Conservation (phyloP, 1,284 basidiomycete genomes). For the Schizopora paradoxa region DNA sequence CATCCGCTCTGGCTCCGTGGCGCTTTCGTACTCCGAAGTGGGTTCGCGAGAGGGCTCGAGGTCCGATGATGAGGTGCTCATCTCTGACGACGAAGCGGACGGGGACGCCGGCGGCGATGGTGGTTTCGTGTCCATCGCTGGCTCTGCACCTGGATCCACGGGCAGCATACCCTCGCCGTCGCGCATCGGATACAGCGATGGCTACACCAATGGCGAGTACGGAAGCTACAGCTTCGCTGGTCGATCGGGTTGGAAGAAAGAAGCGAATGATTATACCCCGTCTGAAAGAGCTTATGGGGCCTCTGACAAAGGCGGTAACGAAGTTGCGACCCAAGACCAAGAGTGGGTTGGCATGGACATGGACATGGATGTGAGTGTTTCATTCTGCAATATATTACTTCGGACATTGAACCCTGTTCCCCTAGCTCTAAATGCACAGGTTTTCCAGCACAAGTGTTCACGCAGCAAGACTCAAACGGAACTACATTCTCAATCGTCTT, state of each 20-base stretch:
- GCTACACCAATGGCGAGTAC: slow-evolving; percentile 1
- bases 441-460: no score
- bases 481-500: no score
- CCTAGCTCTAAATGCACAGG: no score
- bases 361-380: slow-evolving; percentile 41
- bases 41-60: slow-evolving; percentile 33
- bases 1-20: slow-evolving; percentile 32
- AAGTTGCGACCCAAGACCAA: slow-evolving; percentile 27
- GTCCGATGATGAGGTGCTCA: slow-evolving; percentile 32
- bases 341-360: slow-evolving; percentile 37
- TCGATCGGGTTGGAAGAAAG: slow-evolving; percentile 16
- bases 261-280: slow-evolving; percentile 18
- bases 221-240: slow-evolving; percentile 1
- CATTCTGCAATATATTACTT: no score
- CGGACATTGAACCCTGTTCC: no score
- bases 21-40: slow-evolving; percentile 22
- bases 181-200: slow-evolving; percentile 2
- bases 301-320: slow-evolving; percentile 34
- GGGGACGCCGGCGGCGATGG: slow-evolving; percentile 31
- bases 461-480: no score
- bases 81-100: slow-evolving; percentile 27
- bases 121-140: background rate
- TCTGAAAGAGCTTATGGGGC: slow-evolving; percentile 26
- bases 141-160: background rate
- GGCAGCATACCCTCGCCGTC: slow-evolving; percentile 8